These are phyloP conservation scores for Saccharomyces hybrid DNA, from an alignment of 1,139 yeast species.

Conservation along the genomic window DNA sequence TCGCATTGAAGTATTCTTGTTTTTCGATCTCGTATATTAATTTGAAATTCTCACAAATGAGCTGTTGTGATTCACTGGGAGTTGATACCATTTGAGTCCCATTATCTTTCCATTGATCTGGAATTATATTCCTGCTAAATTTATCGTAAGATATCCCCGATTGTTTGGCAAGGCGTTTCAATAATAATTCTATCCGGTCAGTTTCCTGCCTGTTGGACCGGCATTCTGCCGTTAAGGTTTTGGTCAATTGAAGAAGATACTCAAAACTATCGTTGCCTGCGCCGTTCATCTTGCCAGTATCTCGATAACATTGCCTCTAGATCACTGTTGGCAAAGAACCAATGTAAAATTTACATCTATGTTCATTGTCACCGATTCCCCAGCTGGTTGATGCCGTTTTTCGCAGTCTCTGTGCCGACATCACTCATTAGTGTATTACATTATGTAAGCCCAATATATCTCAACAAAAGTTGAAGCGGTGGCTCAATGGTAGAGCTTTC, in stretches of 20 bases:
- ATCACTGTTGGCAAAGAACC: background rate
- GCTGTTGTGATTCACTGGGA: slow-evolving; percentile 9
- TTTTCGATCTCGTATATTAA: slow-evolving; percentile 27
- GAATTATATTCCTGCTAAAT: slow-evolving; percentile 12
- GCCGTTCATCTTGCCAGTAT: background rate
- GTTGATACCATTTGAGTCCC: background rate
- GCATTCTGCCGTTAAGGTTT: slow-evolving; percentile 18
- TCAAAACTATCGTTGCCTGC: slow-evolving; percentile 20
- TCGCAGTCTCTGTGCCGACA: no score
- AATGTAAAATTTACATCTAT: background rate
- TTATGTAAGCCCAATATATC: background rate
- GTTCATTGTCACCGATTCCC: no score
- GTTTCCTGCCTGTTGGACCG: slow-evolving; percentile 23
- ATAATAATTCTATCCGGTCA: slow-evolving; percentile 22
- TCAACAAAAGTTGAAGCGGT: slow-evolving; percentile 49
- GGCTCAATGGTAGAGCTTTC: slow-evolving; percentile 92
- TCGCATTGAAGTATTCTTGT: slow-evolving; percentile 26
- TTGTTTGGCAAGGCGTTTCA: slow-evolving; percentile 29
- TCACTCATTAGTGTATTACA: no score
- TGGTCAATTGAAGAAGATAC: slow-evolving; percentile 20
- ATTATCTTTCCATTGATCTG: background rate
- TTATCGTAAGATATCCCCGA: slow-evolving; percentile 25
- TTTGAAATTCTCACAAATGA: slow-evolving; percentile 24
- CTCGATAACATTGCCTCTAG: background rate
- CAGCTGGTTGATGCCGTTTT: no score